phyloP scores from a whole-genome alignment of 805 yeast genomes.

The Yarrowia divulgata region DNA sequence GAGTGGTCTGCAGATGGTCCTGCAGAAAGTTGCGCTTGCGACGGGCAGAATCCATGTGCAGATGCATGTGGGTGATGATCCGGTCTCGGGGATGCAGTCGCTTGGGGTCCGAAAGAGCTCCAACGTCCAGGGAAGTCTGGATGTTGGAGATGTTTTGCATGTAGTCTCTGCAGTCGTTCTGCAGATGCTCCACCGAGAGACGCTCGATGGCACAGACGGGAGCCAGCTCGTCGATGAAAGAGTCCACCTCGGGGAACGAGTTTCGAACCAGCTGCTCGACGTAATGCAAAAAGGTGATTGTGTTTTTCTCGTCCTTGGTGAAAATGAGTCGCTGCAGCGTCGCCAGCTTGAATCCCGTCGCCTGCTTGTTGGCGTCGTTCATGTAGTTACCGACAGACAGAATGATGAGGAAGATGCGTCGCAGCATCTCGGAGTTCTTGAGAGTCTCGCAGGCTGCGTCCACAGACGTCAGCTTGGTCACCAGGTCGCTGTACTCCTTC shows the following conservation, averaged over 20 bases:
- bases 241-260: conserved; percentile 78
- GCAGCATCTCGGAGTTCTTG: conserved; percentile 69
- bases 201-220: conserved; percentile 68
- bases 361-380: conserved; percentile 93
- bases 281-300: conserved; percentile 89
- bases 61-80: conserved; percentile 65
- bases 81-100: conserved; percentile 85
- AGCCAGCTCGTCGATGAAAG: conserved; percentile 75
- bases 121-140: conserved; percentile 74
- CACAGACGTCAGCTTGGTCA: conserved; percentile 67
- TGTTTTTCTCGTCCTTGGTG: conserved; percentile 86
- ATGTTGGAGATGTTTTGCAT: conserved; percentile 70
- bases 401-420: conserved; percentile 79
- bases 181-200: conserved; percentile 81
- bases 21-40: conserved; percentile 69
- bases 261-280: conserved; percentile 88
- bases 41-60: conserved; percentile 77
- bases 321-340: conserved; percentile 90
- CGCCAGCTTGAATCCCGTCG: conserved; percentile 87
- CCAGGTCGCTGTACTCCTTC: conserved; percentile 77
- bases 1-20: conserved; percentile 67
- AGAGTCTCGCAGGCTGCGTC: conserved; percentile 78
- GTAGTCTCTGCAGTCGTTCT: conserved; percentile 72
- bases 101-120: conserved; percentile 81
- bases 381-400: conserved; percentile 93